Base-by-base conservation (phyloP, 164 flowering plant genomes). In the Vitis labrusca region DNA sequence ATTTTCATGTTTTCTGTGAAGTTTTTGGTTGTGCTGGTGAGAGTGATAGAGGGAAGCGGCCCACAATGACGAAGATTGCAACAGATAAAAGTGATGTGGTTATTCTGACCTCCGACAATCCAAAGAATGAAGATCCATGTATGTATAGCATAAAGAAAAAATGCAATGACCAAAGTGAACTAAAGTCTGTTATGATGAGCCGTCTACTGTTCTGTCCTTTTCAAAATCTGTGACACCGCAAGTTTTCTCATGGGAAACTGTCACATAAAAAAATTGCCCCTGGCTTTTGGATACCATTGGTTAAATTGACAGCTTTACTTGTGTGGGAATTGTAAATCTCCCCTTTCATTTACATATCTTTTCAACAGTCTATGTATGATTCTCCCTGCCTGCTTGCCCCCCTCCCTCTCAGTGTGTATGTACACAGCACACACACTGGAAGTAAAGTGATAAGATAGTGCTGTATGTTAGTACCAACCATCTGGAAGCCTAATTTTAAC, bases 71-170 rank as follows among this genome's bases (percentile, higher is more conserved):
- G 50, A 92, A 95, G 82, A 91, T 92, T 48, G 91, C 97, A 17
- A 90, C 98, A 1, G 96, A 95, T n/a, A 95, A 90, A 82, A 95
- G 99, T 73, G 99, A 92, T 61, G 92, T 92, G 67, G 87, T 90
- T 51, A 79, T 95, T 13, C 74, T 95, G 86, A 95, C 99, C 53
- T 95, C 98, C 3, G 99, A 95, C 84, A 95, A 95, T 81, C 98
- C 99, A 54, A 86, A 62, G 74, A 83, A 70, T 74, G 99, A 95
- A 80, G 97, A 95, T 87, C 93, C 95, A 81, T 82, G 98, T 93
- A 87, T 16, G 95, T 85, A 62, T 54, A 7, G 4, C 50, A 37
- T 12, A 10, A 30, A 51, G 8, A 52, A 64, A 64, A 1, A 27
- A 51, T 64, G 12, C 1, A 53, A 67, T 67, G 10, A 44, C 64